Evolutionary conservation across 23 red algal species (phyloP), one percentile per base, ranked within the genome.

Genomic region (Gracilaria domingensis): DNA sequence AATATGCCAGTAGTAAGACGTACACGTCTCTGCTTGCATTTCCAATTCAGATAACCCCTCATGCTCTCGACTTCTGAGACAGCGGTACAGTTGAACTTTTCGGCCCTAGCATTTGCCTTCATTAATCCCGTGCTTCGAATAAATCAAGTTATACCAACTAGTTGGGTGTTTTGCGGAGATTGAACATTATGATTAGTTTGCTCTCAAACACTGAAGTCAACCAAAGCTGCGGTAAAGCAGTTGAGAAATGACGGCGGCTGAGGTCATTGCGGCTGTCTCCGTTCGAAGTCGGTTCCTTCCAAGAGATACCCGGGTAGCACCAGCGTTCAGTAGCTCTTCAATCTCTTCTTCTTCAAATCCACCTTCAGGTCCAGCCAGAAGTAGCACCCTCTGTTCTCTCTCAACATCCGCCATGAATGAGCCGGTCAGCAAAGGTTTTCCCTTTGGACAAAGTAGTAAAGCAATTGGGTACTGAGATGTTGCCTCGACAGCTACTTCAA

Each of bases 281-380:
- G 85, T 82, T 53, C 96, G 60, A 21, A 98, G 86, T n/a, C 89
- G 76, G 45, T 80, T 79, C 18, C 48, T 24, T 9, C 93, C 93
- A 0, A 98, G 74, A 38, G 57, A 51, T 7, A 95, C 74, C 17
- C 36, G 30, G 23, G 62, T 33, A 12, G 86, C 85, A 28, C 96
- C 96, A 34, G 81, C 82, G 16, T 33, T 67, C 45, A 53, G n/a
- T 21, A 93, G 62, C 32, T 49, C 61, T 9, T 47, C 26, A 59
- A 79, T 89, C 57, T 98, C 96, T 36, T 44, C 48, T 39, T 40
- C 36, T 45, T 91, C 89, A 80, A 98, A 93, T n/a, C 96, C 96
- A 8, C 96, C 96, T 88, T 98, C 96, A 0, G 96, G 96, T 0
- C 96, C 91, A 62, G 88, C 86, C 2, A 93, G 32, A 4, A 91